phyloP scores from a whole-genome alignment of 192 early-diverging fungal genomes.

The Rhizophagus prolifer region DNA sequence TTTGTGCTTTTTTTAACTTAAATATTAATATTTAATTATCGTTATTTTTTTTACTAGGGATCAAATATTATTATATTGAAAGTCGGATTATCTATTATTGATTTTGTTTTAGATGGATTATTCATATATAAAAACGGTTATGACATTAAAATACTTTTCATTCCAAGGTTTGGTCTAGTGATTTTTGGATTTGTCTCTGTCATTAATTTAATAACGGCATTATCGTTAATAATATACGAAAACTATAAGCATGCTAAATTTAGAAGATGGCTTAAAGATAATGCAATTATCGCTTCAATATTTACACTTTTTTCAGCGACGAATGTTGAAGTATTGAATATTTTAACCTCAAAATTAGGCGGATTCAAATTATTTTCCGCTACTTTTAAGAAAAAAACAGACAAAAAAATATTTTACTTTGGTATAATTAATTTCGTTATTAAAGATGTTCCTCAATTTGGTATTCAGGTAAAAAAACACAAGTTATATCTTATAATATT shows the following conservation, averaged over 20 bases:
- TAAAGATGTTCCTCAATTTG: neutral
- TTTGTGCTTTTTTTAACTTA: neutral
- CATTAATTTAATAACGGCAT: neutral
- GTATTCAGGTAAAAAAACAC: neutral
- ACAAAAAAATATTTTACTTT: neutral
- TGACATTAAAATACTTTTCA: neutral
- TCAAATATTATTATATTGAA: neutral
- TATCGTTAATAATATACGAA: neutral
- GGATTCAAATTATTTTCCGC: neutral
- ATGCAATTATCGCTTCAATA: neutral
- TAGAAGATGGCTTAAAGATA: neutral
- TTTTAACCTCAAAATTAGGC: neutral
- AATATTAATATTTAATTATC: neutral
- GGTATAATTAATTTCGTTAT: neutral
- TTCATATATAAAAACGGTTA: neutral
- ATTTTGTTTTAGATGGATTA: neutral
- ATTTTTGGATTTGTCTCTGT: neutral
- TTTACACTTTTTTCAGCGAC: neutral
- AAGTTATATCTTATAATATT: too few species aligned
- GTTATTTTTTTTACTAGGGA: neutral
- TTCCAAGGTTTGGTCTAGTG: slow-evolving; percentile 7
- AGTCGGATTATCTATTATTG: neutral
- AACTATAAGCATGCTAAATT: neutral
- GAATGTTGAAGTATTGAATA: neutral
- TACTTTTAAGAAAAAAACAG: neutral